Percentiles rank a stretch among this genome's conserved stretches.
Evolutionary conservation across 2,329 filamentous ascomycete genomes (phyloP).

Genomic region (Aspergillus melleus): DNA sequence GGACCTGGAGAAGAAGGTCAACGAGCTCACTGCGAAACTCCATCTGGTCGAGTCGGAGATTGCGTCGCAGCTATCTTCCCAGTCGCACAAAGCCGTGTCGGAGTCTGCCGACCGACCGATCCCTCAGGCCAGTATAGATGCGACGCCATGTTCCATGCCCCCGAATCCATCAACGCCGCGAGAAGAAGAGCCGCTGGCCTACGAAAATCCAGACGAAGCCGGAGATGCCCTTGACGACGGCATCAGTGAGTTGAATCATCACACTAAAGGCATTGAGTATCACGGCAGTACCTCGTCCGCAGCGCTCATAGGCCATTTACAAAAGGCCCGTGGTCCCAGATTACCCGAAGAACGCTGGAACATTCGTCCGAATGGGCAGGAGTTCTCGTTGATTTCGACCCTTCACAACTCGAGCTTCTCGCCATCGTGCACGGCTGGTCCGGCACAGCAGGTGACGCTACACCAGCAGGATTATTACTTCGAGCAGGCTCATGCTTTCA

Average conservation of each 20-base stretch:
- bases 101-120: constrained; percentile 3
- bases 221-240: constrained; percentile 36
- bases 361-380: constrained; percentile 19
- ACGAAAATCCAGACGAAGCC: constrained; percentile 23
- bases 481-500: constrained; percentile 47
- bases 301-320: constrained; percentile 46
- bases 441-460: constrained; percentile 19
- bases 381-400: constrained; percentile 45
- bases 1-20: constrained; percentile 37
- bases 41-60: constrained; percentile 22
- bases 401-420: constrained; percentile 50
- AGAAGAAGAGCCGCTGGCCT: constrained; percentile 14
- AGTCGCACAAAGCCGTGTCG: constrained; percentile 3
- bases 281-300: constrained; percentile 51
- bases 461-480: constrained; percentile 43
- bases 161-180: constrained; percentile 19
- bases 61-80: constrained; percentile 13
- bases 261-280: constrained; percentile 50
- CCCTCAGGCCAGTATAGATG: constrained; percentile 14
- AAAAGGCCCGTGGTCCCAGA: constrained; percentile 30
- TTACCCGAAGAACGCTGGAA: constrained; percentile 14
- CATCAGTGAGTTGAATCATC: constrained; percentile 46
- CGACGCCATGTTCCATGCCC: constrained; percentile 27
- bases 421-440: constrained; percentile 23
- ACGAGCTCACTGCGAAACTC: constrained; percentile 30